phyloP scores from a whole-genome alignment of 306 rosid species.

The Elaeagnus macrophylla region DNA sequence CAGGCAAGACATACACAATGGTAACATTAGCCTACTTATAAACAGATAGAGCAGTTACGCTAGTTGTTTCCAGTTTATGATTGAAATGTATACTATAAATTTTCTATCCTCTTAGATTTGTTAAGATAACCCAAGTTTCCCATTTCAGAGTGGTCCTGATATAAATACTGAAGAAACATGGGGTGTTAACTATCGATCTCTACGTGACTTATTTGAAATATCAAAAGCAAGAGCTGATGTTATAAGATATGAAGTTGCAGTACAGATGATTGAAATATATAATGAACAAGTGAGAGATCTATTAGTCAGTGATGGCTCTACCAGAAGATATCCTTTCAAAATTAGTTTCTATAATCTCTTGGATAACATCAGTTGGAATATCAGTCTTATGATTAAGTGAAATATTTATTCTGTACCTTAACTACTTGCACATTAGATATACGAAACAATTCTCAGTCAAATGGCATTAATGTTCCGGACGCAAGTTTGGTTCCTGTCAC shows the following conservation, averaged over 20 bases:
- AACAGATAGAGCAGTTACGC: not conserved
- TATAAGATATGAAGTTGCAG: slow-evolving; percentile 80
- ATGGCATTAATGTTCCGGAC: slow-evolving; percentile 94
- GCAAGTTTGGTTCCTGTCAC: slow-evolving; percentile 80
- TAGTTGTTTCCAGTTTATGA: not conserved
- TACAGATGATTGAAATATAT: slow-evolving; percentile 95
- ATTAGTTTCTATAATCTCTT: not conserved
- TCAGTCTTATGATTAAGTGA: slow-evolving; percentile 3
- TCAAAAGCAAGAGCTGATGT: slow-evolving; percentile 60
- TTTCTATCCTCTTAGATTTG: not conserved
- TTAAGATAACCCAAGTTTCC: slow-evolving; percentile 1
- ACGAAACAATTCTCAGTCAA: slow-evolving; percentile 87
- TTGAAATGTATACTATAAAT: not conserved
- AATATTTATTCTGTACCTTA: slow-evolving; percentile 34
- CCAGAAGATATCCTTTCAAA: slow-evolving; percentile 82
- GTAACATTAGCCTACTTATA: slow-evolving; percentile 28
- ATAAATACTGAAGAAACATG: slow-evolving; percentile 71
- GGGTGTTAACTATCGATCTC: slow-evolving; percentile 94
- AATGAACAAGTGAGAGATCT: slow-evolving; percentile 95
- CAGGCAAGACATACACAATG: slow-evolving; percentile 97
- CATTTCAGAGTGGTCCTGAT: slow-evolving; percentile 84
- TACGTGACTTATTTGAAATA: slow-evolving; percentile 77
- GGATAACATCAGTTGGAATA: not conserved
- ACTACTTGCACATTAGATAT: slow-evolving; percentile 69
- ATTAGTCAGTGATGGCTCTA: slow-evolving; percentile 78